Base-by-base conservation (phyloP, 371 early-diverging fungal genomes). In the Apophysomyces trapeziformis region DNA sequence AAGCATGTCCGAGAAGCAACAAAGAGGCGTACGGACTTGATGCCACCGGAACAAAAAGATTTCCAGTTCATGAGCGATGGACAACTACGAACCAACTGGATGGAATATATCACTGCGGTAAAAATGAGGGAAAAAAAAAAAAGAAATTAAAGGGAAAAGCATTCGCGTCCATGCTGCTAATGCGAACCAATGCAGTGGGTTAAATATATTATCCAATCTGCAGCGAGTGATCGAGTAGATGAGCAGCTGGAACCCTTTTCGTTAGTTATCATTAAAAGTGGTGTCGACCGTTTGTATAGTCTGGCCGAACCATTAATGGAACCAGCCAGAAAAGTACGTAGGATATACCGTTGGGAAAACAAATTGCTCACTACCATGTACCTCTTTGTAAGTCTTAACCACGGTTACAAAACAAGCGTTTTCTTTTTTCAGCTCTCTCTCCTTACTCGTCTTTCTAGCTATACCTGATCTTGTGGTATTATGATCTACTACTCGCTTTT, bases 271-370 rank as follows among this genome's bases (percentile, higher is more conserved):
- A 39, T 80, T 1, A 71, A 73, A 37, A 73, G 73, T 45, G 70
- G 78, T 38, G 38, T 72, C 12, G 78, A 80, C 41, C 71, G 80
- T n/a, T 38, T 80, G 0, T 75, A 75, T 63, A 67, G 69, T 7
- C 58, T 80, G 46, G 44, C 66, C 7, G 66, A 61, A 7, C 80
- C 80, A 12, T 46, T 80, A 2, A 65, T 73, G 32, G 64, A 38
- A 11, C 68, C 71, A 8, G 76, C 74, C 5, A 61, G 46, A 36
- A 47, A 57, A 18, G 44, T 75, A 41, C 59, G 74, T 1, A 59
- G 65, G 39, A 62, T 80, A 6, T 77, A 77, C 62, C 66, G 76
- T 21, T 80, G 80, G 80, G 78, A 80, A 58, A 80, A 77, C 32
- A 71, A 65, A 58, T 62, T 64, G 21, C 43, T 75, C 54, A 75